phyloP scores from a whole-genome alignment of 306 rosid species.

The Fagus sylvatica region DNA sequence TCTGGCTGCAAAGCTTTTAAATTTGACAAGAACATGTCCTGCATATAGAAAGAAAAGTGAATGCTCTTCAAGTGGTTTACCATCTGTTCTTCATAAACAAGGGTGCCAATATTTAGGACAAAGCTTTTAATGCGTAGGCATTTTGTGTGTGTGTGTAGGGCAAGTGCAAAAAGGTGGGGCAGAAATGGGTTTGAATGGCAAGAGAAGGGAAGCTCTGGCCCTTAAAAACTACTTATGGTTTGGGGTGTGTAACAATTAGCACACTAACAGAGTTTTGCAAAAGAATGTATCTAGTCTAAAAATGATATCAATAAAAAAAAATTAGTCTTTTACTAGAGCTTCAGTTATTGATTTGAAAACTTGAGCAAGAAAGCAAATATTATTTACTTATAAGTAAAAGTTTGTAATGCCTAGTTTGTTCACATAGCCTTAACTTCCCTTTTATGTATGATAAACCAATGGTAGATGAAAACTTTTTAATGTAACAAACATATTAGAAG shows the following conservation, averaged over 20 bases:
- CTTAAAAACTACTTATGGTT: background rate
- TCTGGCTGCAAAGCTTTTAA: conserved; percentile 77
- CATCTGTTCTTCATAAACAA: background rate
- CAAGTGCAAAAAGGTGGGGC: too few species aligned
- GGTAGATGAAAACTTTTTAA: background rate
- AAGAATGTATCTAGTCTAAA: background rate
- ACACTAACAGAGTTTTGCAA: background rate
- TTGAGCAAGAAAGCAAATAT: too few species aligned
- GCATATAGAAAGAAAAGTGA: conserved; percentile 19
- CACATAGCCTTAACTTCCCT: background rate
- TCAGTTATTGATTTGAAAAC: too few species aligned
- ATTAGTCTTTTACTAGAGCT: background rate
- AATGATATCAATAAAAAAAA: background rate
- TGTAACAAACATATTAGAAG: background rate
- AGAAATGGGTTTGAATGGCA: too few species aligned
- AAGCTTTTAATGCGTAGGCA: too few species aligned
- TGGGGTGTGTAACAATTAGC: background rate
- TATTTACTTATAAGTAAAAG: background rate
- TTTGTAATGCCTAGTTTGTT: background rate
- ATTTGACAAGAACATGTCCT: conserved; percentile 71
- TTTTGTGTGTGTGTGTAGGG: too few species aligned
- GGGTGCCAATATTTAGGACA: too few species aligned
- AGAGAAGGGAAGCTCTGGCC: too few species aligned
- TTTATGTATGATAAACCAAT: background rate
- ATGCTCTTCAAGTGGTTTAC: background rate